phyloP scores from a whole-genome alignment of 78 protist genomes.

The Parvularia atlantis region DNA sequence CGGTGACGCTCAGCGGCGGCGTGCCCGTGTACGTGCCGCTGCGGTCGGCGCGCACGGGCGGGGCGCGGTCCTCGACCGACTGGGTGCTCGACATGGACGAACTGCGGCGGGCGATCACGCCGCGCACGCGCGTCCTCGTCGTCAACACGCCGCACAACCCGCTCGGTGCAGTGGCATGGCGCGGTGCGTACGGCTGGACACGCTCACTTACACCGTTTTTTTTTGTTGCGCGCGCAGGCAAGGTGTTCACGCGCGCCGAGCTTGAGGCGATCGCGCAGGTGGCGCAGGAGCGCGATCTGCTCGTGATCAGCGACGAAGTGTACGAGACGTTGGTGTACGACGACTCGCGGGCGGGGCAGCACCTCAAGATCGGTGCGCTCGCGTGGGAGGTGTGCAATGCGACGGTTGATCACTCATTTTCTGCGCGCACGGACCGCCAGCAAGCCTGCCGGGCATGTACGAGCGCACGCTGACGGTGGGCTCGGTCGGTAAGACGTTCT shows the following conservation, averaged over 20 bases:
- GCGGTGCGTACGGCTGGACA: no score
- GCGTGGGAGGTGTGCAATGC: no score
- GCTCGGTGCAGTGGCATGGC: neutral
- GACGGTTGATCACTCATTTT: neutral
- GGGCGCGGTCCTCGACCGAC: neutral
- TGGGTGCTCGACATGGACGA: constrained; percentile 40
- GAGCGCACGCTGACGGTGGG: constrained; percentile 60
- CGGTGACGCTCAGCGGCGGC: constrained; percentile 48
- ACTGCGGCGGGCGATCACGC: constrained; percentile 18
- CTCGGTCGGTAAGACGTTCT: constrained; percentile 61
- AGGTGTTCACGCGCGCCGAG: constrained; percentile 1
- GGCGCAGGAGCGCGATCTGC: neutral
- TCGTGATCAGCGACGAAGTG: constrained; percentile 22
- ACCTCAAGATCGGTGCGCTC: neutral
- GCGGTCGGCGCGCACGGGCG: neutral
- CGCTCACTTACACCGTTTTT: no score
- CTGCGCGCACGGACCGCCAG: no score
- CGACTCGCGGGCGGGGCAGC: neutral
- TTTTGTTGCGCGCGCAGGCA: neutral
- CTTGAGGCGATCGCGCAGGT: neutral
- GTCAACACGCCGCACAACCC: constrained; percentile 23
- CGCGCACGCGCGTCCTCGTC: constrained; percentile 1
- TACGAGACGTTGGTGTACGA: constrained; percentile 28
- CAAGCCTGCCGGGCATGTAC: constrained; percentile 23
- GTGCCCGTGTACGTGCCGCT: constrained; percentile 29